Evolutionary conservation across 768 basidiomycete species (phyloP).

Genomic region (Podaxis rugospora): DNA sequence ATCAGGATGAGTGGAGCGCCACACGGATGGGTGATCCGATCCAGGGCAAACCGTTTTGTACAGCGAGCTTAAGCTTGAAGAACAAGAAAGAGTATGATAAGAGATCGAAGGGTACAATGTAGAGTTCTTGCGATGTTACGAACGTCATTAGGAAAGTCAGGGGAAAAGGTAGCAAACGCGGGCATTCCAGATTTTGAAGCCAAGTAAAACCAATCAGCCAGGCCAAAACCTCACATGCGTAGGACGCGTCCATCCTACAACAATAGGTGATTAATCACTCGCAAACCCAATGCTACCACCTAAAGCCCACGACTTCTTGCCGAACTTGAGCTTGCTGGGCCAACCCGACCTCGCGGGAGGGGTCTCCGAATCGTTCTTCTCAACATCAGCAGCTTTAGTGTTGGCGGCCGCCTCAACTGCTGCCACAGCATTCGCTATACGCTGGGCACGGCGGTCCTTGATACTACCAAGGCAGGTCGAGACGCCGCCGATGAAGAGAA

Average conservation of each 20-base stretch:
- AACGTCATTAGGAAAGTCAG: background rate
- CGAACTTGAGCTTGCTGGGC: conserved; percentile 7
- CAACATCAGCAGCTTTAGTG: background rate
- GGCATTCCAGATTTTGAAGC: background rate
- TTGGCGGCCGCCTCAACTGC: background rate
- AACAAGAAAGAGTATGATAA: too few species aligned
- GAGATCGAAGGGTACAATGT: too few species aligned
- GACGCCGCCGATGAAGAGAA: conserved; percentile 12
- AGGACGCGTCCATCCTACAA: background rate
- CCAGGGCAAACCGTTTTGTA: too few species aligned
- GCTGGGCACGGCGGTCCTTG: background rate
- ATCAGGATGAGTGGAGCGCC: too few species aligned
- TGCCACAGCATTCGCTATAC: background rate
- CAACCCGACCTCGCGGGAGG: background rate
- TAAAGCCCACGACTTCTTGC: conserved; percentile 1
- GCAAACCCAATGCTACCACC: background rate
- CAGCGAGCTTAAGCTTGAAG: too few species aligned
- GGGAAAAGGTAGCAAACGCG: background rate
- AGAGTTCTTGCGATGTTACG: background rate
- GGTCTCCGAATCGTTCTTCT: background rate
- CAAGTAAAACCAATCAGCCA: background rate
- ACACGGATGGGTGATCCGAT: too few species aligned
- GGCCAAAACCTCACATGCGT: background rate
- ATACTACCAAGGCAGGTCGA: conserved; percentile 13
- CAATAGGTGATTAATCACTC: background rate